Base-by-base conservation (phyloP, 768 basidiomycete species). In the Russula brevipes region DNA sequence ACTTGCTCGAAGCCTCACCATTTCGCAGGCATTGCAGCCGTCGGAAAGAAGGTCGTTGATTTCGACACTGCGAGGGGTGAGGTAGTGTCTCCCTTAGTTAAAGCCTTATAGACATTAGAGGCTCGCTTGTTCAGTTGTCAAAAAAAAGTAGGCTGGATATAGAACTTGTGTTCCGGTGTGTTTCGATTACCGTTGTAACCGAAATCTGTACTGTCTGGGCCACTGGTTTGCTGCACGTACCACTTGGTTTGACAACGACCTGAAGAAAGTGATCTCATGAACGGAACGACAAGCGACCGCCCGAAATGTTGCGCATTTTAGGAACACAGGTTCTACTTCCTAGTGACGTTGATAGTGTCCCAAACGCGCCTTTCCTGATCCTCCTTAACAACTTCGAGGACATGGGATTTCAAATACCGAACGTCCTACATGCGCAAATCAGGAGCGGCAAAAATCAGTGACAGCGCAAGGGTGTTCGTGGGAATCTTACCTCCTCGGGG, bases 391-490 rank as follows among this genome's bases (percentile, higher is more conserved):
- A 96, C 88, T 47, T 87, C 82, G 63, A 79, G 68, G 45, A 98
- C 84, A 73, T 88, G 83, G 35, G 91, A 88, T 65, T 80, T 82
- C 69, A 98, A 85, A 82, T 97, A 98, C 62, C 94, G 90, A 66
- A 82, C 75, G 74, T 98, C 96, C 96, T 98, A 75, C 41, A 12
- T 24, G n/a, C 30, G 46, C 39, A 54, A 56, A 59, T 10, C 16
- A 10, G 6, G 24, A 38, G 44, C 30, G 38, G 7, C 11, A n/a
- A 47, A 3, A 39, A 35, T 12, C n/a, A 42, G 41, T 30, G 3
- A 41, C 17, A 9, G 36, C 9, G 12, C 5, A 16, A 39, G 7
- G 24, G 31, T 24, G 60, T 17, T 33, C 63, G 59, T 51, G 38
- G 11, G 12, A 62, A 69, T 72, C 84, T 54, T 70, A 97, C 96